A percentile compares a stretch with the other conserved stretches of the same genome.
Conservation (phyloP, 768 basidiomycete genomes). For the Russula brevipes region DNA sequence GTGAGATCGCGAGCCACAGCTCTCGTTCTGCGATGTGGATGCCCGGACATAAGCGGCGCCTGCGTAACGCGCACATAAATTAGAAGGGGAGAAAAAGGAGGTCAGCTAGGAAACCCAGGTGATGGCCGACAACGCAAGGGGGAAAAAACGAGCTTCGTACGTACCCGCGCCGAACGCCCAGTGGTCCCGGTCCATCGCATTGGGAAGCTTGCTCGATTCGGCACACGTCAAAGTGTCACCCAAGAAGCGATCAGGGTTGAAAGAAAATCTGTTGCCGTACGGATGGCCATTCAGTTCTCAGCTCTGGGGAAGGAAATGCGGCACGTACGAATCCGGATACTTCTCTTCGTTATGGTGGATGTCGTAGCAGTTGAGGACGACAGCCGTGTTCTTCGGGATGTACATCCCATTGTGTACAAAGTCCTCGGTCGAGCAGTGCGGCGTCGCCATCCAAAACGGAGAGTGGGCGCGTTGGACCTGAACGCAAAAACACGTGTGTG, state of each 20-base stretch:
- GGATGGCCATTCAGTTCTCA: background rate
- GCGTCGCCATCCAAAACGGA: constrained; percentile 32
- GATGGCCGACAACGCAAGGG: background rate
- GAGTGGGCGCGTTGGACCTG: constrained; percentile 28
- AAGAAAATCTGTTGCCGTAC: constrained; percentile 24
- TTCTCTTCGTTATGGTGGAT: constrained; percentile 32
- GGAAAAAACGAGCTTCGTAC: constrained; percentile 11
- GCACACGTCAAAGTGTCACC: constrained; percentile 36
- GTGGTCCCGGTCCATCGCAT: constrained; percentile 40
- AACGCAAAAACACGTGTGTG: background rate
- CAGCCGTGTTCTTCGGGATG: constrained; percentile 31
- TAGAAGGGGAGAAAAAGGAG: too few species aligned
- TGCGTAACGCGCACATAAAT: background rate
- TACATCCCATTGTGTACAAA: constrained; percentile 31
- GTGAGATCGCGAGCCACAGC: constrained; percentile 42
- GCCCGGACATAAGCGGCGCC: constrained; percentile 40
- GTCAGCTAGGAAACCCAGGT: background rate
- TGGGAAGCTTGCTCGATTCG: constrained; percentile 38
- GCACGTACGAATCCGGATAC: constrained; percentile 37
- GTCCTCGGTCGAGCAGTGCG: constrained; percentile 31
- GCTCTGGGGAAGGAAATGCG: constrained; percentile 17
- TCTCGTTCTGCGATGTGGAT: constrained; percentile 44
- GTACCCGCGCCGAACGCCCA: constrained; percentile 48
- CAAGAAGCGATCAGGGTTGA: constrained; percentile 44
- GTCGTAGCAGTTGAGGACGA: constrained; percentile 30